A percentile compares a stretch with the other conserved stretches of the same genome.
phyloP scores from a whole-genome alignment of 139 green algal genomes.

The Ettlia oleoabundans region DNA sequence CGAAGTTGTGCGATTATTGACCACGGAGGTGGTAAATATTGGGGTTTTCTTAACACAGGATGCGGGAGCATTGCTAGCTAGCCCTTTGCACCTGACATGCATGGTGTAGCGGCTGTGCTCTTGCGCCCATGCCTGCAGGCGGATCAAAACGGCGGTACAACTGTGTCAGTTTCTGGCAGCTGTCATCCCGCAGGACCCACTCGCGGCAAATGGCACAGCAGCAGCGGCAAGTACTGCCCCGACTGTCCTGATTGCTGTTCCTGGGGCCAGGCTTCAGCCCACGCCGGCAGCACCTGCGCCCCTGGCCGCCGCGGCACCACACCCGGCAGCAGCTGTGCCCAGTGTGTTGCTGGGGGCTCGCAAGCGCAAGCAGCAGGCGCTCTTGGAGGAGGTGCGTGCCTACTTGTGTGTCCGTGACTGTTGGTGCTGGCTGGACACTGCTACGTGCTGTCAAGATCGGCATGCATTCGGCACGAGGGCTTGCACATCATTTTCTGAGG shows the following conservation, averaged over 20 bases:
- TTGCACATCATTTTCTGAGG: too few relatives aligned
- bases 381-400: not conserved
- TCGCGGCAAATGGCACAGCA: not conserved
- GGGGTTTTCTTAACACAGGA: too few relatives aligned
- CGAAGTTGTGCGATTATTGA: too few relatives aligned
- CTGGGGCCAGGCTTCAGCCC: too few relatives aligned
- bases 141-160: slow-evolving; percentile 5
- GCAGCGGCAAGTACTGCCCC: too few relatives aligned
- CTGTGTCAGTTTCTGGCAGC: slow-evolving; percentile 22
- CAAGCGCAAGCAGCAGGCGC: slow-evolving; percentile 23
- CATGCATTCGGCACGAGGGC: not conserved
- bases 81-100: not conserved
- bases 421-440: not conserved
- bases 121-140: not conserved
- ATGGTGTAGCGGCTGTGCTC: not conserved
- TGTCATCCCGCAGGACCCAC: slow-evolving; percentile 16
- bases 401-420: too few relatives aligned
- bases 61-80: too few relatives aligned
- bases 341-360: not conserved
- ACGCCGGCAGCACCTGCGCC: not conserved
- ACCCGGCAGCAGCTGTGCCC: not conserved
- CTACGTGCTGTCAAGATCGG: not conserved
- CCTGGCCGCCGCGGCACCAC: not conserved
- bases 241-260: too few relatives aligned
- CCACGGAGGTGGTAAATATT: too few relatives aligned